phyloP scores from a whole-genome alignment of 176 grass and related monocot genomes.

The Saccharum officinarum region DNA sequence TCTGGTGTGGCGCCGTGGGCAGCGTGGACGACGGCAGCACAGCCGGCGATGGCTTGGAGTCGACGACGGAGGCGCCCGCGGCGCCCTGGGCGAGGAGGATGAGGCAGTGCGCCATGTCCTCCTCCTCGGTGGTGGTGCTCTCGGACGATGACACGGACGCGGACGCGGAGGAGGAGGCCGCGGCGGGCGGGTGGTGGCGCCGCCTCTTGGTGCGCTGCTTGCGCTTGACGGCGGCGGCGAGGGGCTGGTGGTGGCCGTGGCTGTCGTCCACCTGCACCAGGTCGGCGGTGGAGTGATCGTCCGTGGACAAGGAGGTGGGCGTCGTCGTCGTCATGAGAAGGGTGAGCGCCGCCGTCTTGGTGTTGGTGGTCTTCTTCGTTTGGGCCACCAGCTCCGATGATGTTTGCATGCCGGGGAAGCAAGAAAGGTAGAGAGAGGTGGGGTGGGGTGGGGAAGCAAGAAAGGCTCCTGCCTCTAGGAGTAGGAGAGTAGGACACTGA shows the following conservation, averaged over 20 bases:
- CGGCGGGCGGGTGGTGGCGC: slow-evolving; percentile 27
- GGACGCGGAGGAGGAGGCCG: slow-evolving; percentile 29
- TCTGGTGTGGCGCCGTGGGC: not conserved
- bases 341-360: too few relatives aligned
- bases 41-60: slow-evolving; percentile 27
- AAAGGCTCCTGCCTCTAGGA: not conserved
- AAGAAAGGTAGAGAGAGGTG: not conserved
- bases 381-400: not conserved
- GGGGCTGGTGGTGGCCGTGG: slow-evolving; percentile 18
- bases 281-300: slow-evolving; percentile 37
- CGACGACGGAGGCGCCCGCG: not conserved
- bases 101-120: slow-evolving; percentile 77
- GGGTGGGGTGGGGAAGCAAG: not conserved
- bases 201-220: slow-evolving; percentile 63
- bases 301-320: slow-evolving; percentile 24
- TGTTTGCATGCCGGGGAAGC: slow-evolving; percentile 24
- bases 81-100: slow-evolving; percentile 74
- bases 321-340: not conserved
- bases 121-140: slow-evolving; percentile 71
- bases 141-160: slow-evolving; percentile 36
- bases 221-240: slow-evolving; percentile 34
- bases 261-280: not conserved
- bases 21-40: too few relatives aligned
- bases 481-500: not conserved
- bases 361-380: not conserved